phyloP scores from a whole-genome alignment of 1,284 basidiomycete genomes.

The Ceratobasidium sp. region DNA sequence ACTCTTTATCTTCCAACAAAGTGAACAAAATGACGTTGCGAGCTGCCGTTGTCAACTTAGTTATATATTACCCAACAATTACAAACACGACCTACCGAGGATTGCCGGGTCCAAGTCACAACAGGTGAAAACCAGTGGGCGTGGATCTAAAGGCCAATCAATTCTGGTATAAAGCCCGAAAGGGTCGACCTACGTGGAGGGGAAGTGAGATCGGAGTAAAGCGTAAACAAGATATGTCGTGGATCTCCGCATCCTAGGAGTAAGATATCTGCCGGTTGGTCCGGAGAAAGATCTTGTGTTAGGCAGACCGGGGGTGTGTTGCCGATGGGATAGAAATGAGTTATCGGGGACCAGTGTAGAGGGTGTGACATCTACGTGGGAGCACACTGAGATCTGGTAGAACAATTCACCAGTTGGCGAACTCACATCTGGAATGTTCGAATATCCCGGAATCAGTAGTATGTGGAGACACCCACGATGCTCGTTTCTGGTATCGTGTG shows the following conservation, averaged over 20 bases:
- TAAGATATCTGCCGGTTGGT: conserved; percentile 60
- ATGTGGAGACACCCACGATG: no score
- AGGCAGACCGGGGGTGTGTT: conserved; percentile 66
- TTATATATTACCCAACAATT: conserved; percentile 57
- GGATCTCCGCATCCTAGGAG: conserved; percentile 70
- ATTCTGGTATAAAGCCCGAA: conserved; percentile 33
- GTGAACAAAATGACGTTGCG: conserved; percentile 24
- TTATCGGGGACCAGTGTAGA: neutral
- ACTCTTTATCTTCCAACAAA: neutral
- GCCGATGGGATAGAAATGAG: conserved; percentile 57
- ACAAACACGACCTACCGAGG: neutral
- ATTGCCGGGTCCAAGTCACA: conserved; percentile 57
- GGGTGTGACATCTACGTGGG: conserved; percentile 23
- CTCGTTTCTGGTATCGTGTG: no score
- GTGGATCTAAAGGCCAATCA: conserved; percentile 51
- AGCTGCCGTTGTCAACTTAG: neutral
- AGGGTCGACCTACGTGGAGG: conserved; percentile 47
- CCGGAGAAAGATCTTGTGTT: conserved; percentile 62
- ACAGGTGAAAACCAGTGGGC: conserved; percentile 68
- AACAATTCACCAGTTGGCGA: no score
- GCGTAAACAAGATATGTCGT: conserved; percentile 65
- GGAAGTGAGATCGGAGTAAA: conserved; percentile 58
- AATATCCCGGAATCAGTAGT: no score
- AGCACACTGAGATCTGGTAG: no score
- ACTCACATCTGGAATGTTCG: no score